Evolutionary conservation across 768 basidiomycete species (phyloP).

Genomic region (Daedaleopsis nitida): DNA sequence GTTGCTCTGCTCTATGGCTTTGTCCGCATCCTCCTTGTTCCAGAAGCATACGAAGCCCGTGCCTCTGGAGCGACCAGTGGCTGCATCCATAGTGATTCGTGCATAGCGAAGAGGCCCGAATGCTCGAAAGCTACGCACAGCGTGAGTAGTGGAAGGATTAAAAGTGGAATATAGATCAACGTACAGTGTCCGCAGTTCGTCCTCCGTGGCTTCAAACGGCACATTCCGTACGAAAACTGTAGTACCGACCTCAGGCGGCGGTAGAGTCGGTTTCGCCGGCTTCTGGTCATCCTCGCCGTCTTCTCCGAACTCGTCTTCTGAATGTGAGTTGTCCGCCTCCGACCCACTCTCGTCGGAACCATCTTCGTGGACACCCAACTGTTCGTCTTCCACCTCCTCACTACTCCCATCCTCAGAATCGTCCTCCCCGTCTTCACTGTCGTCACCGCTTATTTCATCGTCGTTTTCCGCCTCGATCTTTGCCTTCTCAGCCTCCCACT

Average conservation of each 20-base stretch:
- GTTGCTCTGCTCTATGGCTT: constrained; percentile 80
- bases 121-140: constrained; percentile 71
- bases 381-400: constrained; percentile 33
- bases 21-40: constrained; percentile 83
- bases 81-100: constrained; percentile 82
- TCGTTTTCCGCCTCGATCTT: constrained; percentile 42
- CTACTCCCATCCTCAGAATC: not conserved
- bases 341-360: constrained; percentile 19
- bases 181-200: constrained; percentile 84
- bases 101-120: constrained; percentile 95
- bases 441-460: constrained; percentile 39
- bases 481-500: constrained; percentile 81
- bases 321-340: constrained; percentile 36
- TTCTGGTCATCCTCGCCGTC: constrained; percentile 19
- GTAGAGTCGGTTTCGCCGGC: constrained; percentile 66
- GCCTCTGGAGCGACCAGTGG: constrained; percentile 85
- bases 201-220: constrained; percentile 90
- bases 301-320: constrained; percentile 23
- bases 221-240: constrained; percentile 95
- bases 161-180: too few species aligned
- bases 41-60: constrained; percentile 98
- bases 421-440: constrained; percentile 32
- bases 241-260: constrained; percentile 83
- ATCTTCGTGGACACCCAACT: constrained; percentile 22
- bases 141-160: too few species aligned